Evolutionary conservation across 306 rosid genomes (phyloP).

Genomic region (Fragaria vesca): DNA sequence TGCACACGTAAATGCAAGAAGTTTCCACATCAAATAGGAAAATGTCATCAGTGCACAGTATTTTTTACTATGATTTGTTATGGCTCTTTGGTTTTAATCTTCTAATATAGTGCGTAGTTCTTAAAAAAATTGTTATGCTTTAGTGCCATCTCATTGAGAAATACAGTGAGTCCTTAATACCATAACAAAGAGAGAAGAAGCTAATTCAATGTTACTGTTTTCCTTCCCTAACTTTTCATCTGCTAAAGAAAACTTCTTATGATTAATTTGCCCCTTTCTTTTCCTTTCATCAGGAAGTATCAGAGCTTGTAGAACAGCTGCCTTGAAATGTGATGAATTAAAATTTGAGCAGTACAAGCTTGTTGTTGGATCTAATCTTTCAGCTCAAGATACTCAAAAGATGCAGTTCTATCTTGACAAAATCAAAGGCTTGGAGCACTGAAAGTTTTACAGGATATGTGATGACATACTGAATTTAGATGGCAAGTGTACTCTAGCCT

Average conservation of each 20-base stretch:
- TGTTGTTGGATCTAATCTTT: conserved; percentile 47
- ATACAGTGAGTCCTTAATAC: neutral
- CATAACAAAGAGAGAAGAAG: neutral
- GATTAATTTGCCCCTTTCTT: neutral
- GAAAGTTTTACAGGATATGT: conserved; percentile 11
- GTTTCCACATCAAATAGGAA: too few relatives aligned
- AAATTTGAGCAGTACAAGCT: conserved; percentile 77
- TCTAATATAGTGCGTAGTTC: neutral
- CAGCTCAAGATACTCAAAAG: conserved; percentile 43
- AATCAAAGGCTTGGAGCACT: conserved; percentile 65
- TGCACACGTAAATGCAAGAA: neutral
- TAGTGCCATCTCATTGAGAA: neutral
- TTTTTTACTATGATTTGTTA: neutral
- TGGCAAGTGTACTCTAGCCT: conserved; percentile 14
- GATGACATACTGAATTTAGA: neutral
- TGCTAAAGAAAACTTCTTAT: neutral
- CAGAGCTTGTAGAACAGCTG: conserved; percentile 59
- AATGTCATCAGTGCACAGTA: neutral
- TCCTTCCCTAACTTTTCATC: neutral
- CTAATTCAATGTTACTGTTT: neutral
- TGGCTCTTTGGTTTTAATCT: neutral
- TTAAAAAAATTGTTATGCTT: neutral
- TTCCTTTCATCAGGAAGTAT: conserved; percentile 52
- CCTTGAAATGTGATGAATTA: conserved; percentile 63
- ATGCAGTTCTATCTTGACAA: conserved; percentile 62